Conservation (phyloP, 2,329 filamentous ascomycete genomes). For the Lecanicillium sp. region DNA sequence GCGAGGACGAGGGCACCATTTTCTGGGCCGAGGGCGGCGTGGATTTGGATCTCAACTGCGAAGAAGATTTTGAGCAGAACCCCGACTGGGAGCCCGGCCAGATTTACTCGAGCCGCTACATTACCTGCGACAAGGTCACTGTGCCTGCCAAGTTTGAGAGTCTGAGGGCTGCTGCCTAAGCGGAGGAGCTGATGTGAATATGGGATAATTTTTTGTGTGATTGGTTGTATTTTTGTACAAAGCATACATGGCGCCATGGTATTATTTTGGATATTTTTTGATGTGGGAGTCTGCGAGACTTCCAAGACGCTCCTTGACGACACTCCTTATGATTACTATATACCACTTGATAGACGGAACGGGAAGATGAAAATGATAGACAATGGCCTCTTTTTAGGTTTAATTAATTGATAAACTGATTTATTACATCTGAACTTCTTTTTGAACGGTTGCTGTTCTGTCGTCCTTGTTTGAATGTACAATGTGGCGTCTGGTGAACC, state of each 20-base stretch:
- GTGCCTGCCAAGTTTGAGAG: conserved; percentile 16
- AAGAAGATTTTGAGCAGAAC: conserved; percentile 19
- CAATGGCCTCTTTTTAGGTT: conserved; percentile 3
- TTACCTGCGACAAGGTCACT: conserved; percentile 20
- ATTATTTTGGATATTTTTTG: too few species aligned
- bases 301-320: conserved; percentile 5
- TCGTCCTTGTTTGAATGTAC: too few species aligned
- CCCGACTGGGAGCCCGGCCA: conserved; percentile 21
- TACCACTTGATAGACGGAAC: not conserved
- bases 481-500: too few species aligned
- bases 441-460: too few species aligned
- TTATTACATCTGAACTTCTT: not conserved
- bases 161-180: conserved; percentile 18
- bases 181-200: too few species aligned
- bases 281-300: too few species aligned
- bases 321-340: conserved; percentile 11
- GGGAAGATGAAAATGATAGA: too few species aligned
- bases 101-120: conserved; percentile 20
- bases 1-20: conserved; percentile 28
- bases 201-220: too few species aligned
- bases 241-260: too few species aligned
- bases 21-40: conserved; percentile 20
- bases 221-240: too few species aligned
- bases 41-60: conserved; percentile 20
- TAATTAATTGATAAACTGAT: not conserved